Base-by-base conservation (phyloP, 345 rosid species). In the Rhodamnia argentea region DNA sequence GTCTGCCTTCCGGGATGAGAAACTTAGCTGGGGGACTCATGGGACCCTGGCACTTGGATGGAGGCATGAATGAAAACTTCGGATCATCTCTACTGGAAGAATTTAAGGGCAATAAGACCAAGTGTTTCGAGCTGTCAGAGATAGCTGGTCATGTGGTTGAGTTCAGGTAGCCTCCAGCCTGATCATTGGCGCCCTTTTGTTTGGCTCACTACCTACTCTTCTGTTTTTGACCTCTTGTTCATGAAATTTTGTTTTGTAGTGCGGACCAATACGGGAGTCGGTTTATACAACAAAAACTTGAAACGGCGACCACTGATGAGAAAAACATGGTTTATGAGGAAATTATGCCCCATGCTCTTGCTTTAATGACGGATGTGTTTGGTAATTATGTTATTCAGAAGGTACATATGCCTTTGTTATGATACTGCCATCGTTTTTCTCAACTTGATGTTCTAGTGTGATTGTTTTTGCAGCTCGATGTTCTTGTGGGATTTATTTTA, bases 261-360 rank as follows among this genome's bases (percentile, higher is more conserved):
- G 93, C 94, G 87, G 98, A 95, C 88, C 98, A 94, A 88, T 92
- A 92, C 75, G 95, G 95, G 55, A 93, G 95, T 85, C 90, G 95
- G 74, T 93, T 92, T 86, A 93, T 93, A 82, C 95, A 91, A 88
- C 95, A 93, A 85, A 93, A 92, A 85, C 94, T 93, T 5, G 95
- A 92, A 82, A 91, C 92, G 26, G 94, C 94, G 40, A 89, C 92
- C 15, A 83, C 52, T 2, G 93, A 92, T 82, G 95, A 93, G 88
- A 93, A 92, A 85, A 92, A 85, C 87, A 92, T 91, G 93, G 93
- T 93, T 76, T 92, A 92, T 87, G 86, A 91, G 89, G 95, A 93
- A 88, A 92, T 93, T 70, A 88, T 88, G 94, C 93, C 95, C 29
- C 93, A 90, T 60, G 93, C 92, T 83, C 94, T 91, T 84, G 88